These are phyloP conservation scores for Raddia guianensis DNA, from an alignment of 176 grass and related monocot genomes.

Conservation along the genomic window DNA sequence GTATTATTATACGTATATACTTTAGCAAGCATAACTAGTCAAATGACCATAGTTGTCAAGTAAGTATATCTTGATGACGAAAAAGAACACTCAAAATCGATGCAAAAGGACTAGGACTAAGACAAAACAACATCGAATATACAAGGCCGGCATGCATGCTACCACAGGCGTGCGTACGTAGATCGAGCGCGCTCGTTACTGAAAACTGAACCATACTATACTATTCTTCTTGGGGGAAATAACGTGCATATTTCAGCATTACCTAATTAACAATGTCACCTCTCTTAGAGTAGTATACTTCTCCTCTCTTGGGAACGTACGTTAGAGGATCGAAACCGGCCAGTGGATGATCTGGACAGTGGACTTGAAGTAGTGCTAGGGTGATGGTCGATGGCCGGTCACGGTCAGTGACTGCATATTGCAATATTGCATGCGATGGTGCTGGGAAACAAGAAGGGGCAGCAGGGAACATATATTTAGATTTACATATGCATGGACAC, in stretches of 20 bases:
- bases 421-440: not conserved
- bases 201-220: not conserved
- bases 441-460: conserved; percentile 7
- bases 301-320: not conserved
- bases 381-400: not conserved
- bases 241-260: not conserved
- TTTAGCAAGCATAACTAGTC: too few relatives aligned
- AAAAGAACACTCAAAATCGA: too few relatives aligned
- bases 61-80: too few relatives aligned
- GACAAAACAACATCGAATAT: not conserved
- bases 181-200: not conserved
- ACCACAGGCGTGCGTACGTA: not conserved
- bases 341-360: not conserved
- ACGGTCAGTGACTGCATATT: not conserved
- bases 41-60: not conserved
- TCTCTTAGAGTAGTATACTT: not conserved
- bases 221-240: not conserved
- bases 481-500: not conserved
- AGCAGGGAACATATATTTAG: not conserved
- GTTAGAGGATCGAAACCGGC: not conserved
- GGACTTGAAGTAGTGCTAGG: not conserved
- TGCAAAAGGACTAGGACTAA: too few relatives aligned
- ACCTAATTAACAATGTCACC: not conserved
- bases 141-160: not conserved
- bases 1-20: too few relatives aligned